phyloP scores from a whole-genome alignment of 148 eudicot genomes.

The Silene latifolia region DNA sequence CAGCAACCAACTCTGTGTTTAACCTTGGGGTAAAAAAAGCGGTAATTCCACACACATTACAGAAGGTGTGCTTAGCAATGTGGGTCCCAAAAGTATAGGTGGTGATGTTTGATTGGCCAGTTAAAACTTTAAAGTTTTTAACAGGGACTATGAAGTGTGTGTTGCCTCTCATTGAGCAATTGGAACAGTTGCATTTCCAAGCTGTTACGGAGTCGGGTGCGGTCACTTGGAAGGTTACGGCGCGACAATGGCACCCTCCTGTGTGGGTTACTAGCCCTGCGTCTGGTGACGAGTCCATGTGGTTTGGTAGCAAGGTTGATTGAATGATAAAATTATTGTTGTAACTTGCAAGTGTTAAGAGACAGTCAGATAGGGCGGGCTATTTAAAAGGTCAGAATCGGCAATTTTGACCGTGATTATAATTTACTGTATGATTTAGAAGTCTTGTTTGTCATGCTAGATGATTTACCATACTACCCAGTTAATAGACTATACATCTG shows the following conservation, averaged over 20 bases:
- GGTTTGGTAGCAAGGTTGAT: neutral
- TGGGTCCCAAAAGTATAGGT: slow-evolving; percentile 78
- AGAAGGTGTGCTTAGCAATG: slow-evolving; percentile 88
- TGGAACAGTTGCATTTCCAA: slow-evolving; percentile 82
- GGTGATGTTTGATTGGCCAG: slow-evolving; percentile 59
- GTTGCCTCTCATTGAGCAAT: slow-evolving; percentile 86
- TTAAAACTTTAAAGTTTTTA: slow-evolving; percentile 42
- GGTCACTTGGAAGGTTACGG: slow-evolving; percentile 54
- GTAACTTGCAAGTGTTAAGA: no score
- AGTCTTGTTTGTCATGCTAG: no score
- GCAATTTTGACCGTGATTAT: no score
- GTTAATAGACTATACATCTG: no score
- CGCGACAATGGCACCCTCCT: slow-evolving; percentile 87
- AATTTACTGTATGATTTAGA: no score
- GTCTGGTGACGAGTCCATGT: slow-evolving; percentile 8
- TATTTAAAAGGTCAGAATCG: no score
- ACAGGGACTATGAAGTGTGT: slow-evolving; percentile 65
- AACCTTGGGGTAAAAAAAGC: slow-evolving; percentile 74
- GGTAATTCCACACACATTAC: slow-evolving; percentile 79
- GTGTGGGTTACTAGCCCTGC: slow-evolving; percentile 40
- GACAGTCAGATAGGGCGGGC: no score
- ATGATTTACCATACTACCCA: no score
- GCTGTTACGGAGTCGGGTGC: slow-evolving; percentile 52
- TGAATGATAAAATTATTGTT: neutral
- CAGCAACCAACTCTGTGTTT: slow-evolving; percentile 75